Evolutionary conservation across 2,329 filamentous ascomycete species (phyloP), one percentile per base, ranked within the genome.

Genomic region (Microsporum ferrugineum): DNA sequence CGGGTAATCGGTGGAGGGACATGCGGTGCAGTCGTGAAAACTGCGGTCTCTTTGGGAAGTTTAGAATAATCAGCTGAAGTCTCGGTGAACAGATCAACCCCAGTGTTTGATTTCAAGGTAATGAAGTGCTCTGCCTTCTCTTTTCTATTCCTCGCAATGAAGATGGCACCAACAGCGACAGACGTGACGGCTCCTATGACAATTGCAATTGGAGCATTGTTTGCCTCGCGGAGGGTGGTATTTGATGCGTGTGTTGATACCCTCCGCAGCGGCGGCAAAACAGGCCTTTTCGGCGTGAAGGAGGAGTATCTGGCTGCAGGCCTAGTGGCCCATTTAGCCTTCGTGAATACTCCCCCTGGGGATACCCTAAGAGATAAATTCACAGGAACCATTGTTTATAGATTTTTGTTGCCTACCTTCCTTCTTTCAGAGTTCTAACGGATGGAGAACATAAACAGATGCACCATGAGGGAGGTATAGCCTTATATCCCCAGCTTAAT

Each of bases 1-100:
- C 71, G 64, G 1, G 67, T 71, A 53, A 73, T 71, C 0, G 66
- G 60, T 0, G 70, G 71, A 17, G 71, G 71, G 8, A 73, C 71
- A 23, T 68, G 51, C 2, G 71, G 71, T 0, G 71, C 71, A 2
- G 62, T 62, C 1, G 69, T 70, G 39, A 73, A 66, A 17, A 67
- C 57, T 1, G 69, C 71, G n/a, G 67, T 60, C 51, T 72, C 70
- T 3, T 53, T 60, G 1, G 71, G 71, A 6, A 72, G 66, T 8
- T 66, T 63, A 31, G 64, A 65, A 55, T 57, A 27, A 36, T 63
- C 59, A n/a, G 38, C 51, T 23, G 58, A 55, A 12, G 59, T 60
- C 36, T 61, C 57, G 2, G 56, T 56, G 6, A 51, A 49, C 6
- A 59, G 57, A 38, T 61, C 41, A 12, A 53, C 49, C n/a, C 45